phyloP scores from a whole-genome alignment of 1,284 basidiomycete genomes.

The Cryptococcus sp. region DNA sequence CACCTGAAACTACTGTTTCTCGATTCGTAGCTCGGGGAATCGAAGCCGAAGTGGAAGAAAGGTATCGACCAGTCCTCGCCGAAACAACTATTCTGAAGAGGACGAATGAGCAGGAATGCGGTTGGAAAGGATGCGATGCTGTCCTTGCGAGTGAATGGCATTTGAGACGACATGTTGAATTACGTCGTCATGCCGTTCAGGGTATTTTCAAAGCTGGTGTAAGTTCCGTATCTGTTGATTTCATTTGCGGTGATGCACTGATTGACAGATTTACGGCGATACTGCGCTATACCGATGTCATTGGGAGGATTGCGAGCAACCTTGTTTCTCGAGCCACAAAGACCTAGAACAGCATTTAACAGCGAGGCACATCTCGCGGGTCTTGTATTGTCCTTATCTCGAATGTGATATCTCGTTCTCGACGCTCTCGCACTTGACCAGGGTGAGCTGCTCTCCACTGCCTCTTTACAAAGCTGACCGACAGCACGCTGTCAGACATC shows the following conservation, averaged over 20 bases:
- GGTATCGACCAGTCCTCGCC: conserved; percentile 21
- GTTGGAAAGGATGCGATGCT: conserved; percentile 38
- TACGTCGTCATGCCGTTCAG: conserved; percentile 17
- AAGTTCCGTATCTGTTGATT: conserved; percentile 6
- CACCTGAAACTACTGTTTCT: conserved; percentile 24
- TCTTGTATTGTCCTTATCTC: conserved; percentile 27
- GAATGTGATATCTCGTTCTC: conserved; percentile 24
- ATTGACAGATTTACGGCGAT: background rate
- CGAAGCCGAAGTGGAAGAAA: conserved; percentile 23
- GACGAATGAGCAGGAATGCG: conserved; percentile 17
- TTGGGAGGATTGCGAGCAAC: conserved; percentile 30
- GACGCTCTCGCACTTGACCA: conserved; percentile 25
- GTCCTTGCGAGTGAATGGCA: conserved; percentile 25
- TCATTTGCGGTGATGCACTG: background rate
- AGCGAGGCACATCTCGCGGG: conserved; percentile 27
- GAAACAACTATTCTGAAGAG: conserved; percentile 24
- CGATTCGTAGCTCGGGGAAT: conserved; percentile 26
- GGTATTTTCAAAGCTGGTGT: conserved; percentile 18
- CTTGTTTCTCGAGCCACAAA: conserved; percentile 20
- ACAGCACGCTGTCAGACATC: conserved; percentile 27
- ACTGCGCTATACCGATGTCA: conserved; percentile 17
- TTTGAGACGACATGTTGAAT: conserved; percentile 24
- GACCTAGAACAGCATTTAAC: conserved; percentile 30
- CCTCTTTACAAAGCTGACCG: background rate
- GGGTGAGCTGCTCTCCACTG: conserved; percentile 9